Conservation (phyloP, 2,329 filamentous ascomycete genomes). For the Aspergillus versicolor region DNA sequence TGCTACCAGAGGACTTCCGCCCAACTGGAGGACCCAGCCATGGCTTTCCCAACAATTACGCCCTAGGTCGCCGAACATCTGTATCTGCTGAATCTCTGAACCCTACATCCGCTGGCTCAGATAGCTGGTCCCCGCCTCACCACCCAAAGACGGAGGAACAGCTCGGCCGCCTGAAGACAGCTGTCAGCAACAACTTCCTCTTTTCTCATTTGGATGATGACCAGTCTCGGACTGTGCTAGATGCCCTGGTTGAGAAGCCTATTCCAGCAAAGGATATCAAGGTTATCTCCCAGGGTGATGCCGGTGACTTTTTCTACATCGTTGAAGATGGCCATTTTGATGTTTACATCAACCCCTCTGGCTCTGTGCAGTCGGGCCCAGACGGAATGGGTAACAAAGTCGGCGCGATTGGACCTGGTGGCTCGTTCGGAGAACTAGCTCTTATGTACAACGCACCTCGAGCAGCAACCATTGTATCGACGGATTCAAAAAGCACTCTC, state of each 20-base stretch:
- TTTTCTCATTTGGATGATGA: constrained; percentile 95
- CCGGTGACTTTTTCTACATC: constrained; percentile 96
- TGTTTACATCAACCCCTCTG: constrained; percentile 79
- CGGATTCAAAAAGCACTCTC: constrained; percentile 73
- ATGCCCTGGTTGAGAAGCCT: constrained; percentile 88
- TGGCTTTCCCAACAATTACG: constrained; percentile 80
- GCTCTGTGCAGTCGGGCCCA: constrained; percentile 73
- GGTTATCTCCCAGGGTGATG: constrained; percentile 93
- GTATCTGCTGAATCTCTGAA: constrained; percentile 97
- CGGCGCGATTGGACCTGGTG: constrained; percentile 76
- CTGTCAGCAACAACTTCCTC: constrained; percentile 87
- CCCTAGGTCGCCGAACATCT: constrained; percentile 87
- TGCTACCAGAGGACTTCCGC: constrained; percentile 23
- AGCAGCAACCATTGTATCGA: constrained; percentile 87
- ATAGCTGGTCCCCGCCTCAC: constrained; percentile 85
- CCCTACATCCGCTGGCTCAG: constrained; percentile 76
- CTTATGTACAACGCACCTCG: constrained; percentile 98
- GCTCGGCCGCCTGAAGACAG: constrained; percentile 71
- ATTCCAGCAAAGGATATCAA: constrained; percentile 88
- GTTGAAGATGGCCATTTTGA: constrained; percentile 90
- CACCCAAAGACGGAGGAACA: constrained; percentile 84
- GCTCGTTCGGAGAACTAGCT: constrained; percentile 93
- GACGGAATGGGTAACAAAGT: constrained; percentile 84
- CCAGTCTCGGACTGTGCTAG: constrained; percentile 80
- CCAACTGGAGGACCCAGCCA: constrained; percentile 27